phyloP scores from a whole-genome alignment of 371 early-diverging fungal genomes.

The Cokeromyces recurvatus region DNA sequence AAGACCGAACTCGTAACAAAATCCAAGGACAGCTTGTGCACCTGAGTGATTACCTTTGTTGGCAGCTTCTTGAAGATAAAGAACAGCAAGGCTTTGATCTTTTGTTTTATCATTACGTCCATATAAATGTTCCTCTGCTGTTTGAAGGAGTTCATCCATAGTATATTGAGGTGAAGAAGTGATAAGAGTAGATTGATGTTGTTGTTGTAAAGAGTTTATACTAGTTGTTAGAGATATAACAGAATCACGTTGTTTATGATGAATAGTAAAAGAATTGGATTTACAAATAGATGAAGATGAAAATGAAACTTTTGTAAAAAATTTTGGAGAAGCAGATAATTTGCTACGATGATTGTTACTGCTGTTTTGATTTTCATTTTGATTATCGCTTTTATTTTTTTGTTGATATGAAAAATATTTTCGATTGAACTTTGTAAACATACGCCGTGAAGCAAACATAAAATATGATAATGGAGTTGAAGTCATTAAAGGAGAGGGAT shows the following conservation, averaged over 20 bases:
- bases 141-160: conserved; percentile 21
- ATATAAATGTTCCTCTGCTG: conserved; percentile 48
- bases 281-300: background rate
- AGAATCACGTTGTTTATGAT: too few species aligned
- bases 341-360: background rate
- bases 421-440: conserved; percentile 12
- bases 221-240: too few species aligned
- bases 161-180: background rate
- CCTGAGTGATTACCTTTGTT: conserved; percentile 31
- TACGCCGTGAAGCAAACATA: conserved; percentile 12
- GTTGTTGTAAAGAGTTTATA: too few species aligned
- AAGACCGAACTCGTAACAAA: conserved; percentile 80
- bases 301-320: background rate
- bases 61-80: conserved; percentile 35
- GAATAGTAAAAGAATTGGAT: too few species aligned
- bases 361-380: too few species aligned
- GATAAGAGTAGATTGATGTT: too few species aligned
- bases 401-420: conserved; percentile 2
- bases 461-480: conserved; percentile 7
- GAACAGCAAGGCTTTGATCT: conserved; percentile 39
- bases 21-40: conserved; percentile 56
- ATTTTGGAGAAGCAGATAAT: background rate
- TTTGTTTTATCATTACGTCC: conserved; percentile 48
- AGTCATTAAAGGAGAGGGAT: too few species aligned
- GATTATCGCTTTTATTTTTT: background rate